These are phyloP conservation scores for Aspergillus sojae DNA, from an alignment of 2,329 filamentous ascomycete genomes.

Conservation along the genomic window DNA sequence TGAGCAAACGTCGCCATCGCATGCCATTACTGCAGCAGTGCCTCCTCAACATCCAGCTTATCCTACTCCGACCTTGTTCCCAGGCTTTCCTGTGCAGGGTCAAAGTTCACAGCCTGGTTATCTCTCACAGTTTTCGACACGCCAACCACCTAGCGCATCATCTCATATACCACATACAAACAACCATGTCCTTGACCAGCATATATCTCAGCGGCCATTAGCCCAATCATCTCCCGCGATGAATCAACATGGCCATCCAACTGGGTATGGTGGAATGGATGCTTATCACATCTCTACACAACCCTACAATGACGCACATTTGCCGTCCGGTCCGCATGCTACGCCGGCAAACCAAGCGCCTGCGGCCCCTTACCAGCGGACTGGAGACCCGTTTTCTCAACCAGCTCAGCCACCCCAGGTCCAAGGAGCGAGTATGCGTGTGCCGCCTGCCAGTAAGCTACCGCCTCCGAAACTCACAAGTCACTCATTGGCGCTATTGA, in stretches of 20 bases:
- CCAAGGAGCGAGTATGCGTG: conserved; percentile 51
- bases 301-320: conserved; percentile 22
- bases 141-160: conserved; percentile 15
- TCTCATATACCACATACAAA: conserved; percentile 16
- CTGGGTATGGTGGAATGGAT: conserved; percentile 22
- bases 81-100: conserved; percentile 39
- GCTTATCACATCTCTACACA: conserved; percentile 28
- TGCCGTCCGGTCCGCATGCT: conserved; percentile 18
- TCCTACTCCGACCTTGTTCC: conserved; percentile 50
- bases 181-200: conserved; percentile 9
- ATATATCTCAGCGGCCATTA: conserved; percentile 13
- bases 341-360: conserved; percentile 23
- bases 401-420: conserved; percentile 35
- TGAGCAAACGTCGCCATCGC: conserved; percentile 60
- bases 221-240: conserved; percentile 14
- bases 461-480: conserved; percentile 61
- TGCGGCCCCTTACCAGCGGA: conserved; percentile 50
- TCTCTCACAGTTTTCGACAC: conserved; percentile 26
- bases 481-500: conserved; percentile 61
- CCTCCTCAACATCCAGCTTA: conserved; percentile 59
- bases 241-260: conserved; percentile 23
- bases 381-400: conserved; percentile 49
- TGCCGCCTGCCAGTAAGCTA: conserved; percentile 60
- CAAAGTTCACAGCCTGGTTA: conserved; percentile 31
- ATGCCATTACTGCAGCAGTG: conserved; percentile 54